Evolutionary conservation across 371 early-diverging fungal species (phyloP).

Genomic region (Lichtheimia corymbifera): DNA sequence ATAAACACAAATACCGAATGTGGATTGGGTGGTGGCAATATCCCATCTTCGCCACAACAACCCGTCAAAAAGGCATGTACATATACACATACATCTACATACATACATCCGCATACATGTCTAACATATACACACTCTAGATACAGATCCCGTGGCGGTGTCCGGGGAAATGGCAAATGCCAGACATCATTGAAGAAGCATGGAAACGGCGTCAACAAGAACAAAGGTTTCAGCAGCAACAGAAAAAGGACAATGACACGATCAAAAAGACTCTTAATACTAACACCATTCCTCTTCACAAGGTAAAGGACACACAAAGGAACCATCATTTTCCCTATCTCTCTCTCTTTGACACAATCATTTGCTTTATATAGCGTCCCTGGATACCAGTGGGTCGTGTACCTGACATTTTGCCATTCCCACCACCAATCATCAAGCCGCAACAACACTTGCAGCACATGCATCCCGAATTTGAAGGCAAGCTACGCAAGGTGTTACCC

Average conservation of each 20-base stretch:
- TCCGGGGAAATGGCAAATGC: conserved; percentile 48
- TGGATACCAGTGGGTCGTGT: conserved; percentile 49
- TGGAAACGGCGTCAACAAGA: conserved; percentile 23
- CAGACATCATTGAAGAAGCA: conserved; percentile 50
- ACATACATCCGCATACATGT: neutral
- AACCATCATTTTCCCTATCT: neutral
- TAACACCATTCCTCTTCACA: neutral
- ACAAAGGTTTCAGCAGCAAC: conserved; percentile 13
- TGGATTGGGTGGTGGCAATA: too few species aligned
- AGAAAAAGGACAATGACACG: conserved; percentile 11
- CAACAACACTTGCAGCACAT: conserved; percentile 21
- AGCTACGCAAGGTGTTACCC: conserved; percentile 49
- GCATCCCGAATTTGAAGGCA: conserved; percentile 46
- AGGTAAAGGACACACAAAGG: conserved; percentile 15
- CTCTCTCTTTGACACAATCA: neutral
- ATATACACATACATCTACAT: neutral
- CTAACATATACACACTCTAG: neutral
- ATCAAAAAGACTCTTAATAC: conserved; percentile 10
- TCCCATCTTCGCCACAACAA: neutral
- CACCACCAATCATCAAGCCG: conserved; percentile 33
- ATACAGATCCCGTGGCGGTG: conserved; percentile 31
- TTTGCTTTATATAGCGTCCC: conserved; percentile 17
- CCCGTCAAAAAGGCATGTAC: neutral
- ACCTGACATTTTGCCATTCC: conserved; percentile 39
- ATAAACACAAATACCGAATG: neutral